These are phyloP conservation scores for Hyphodiscus sp. DNA, from an alignment of 2,329 filamentous ascomycete species.

Conservation along the genomic window DNA sequence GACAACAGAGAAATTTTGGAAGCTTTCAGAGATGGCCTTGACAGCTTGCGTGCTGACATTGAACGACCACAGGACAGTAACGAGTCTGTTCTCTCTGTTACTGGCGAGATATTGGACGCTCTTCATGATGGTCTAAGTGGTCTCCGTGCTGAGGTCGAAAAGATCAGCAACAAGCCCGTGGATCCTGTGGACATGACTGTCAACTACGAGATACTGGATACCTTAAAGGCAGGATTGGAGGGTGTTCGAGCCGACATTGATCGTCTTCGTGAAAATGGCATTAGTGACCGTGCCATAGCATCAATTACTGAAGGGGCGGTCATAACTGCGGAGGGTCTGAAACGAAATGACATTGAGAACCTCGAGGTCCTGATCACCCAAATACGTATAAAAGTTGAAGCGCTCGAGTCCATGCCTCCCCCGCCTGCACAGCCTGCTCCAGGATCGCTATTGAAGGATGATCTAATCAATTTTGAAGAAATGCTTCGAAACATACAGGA, in stretches of 20 bases:
- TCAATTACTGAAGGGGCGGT: constrained; percentile 44
- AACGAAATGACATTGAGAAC: constrained; percentile 72
- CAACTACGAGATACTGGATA: constrained; percentile 84
- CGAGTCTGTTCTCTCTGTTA: constrained; percentile 44
- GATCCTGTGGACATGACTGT: constrained; percentile 78
- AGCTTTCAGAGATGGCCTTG: constrained; percentile 59
- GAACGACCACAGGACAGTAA: constrained; percentile 27
- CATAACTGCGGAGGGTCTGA: constrained; percentile 46
- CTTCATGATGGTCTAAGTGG: constrained; percentile 81
- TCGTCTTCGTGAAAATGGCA: constrained; percentile 55
- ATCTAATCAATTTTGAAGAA: constrained; percentile 49
- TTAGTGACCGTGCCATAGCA: constrained; percentile 44
- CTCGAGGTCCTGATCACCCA: constrained; percentile 79
- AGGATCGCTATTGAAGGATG: constrained; percentile 43
- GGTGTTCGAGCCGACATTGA: constrained; percentile 73
- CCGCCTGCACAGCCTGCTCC: constrained; percentile 35
- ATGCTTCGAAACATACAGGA: constrained; percentile 50
- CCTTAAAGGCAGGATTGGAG: constrained; percentile 74
- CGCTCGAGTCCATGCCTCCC: constrained; percentile 53
- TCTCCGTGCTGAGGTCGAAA: constrained; percentile 70
- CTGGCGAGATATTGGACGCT: constrained; percentile 82
- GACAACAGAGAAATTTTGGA: constrained; percentile 62
- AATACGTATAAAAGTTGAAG: constrained; percentile 77
- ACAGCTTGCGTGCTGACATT: constrained; percentile 68
- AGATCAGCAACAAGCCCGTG: constrained; percentile 67